Conservation (phyloP, 306 rosid genomes). For the Fragaria nilgerrensis region DNA sequence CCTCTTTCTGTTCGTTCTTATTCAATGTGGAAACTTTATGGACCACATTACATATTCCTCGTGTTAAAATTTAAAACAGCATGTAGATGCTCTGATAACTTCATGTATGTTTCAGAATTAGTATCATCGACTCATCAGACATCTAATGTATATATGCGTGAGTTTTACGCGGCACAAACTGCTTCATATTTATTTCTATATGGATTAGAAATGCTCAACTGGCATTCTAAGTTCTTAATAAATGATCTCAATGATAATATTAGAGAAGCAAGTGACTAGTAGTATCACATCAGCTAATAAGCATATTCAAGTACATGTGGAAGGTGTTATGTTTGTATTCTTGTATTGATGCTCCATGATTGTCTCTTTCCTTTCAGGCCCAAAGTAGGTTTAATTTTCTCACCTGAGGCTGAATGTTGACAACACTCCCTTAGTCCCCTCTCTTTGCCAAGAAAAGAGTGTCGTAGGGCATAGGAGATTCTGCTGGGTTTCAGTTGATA, state of each 20-base stretch:
- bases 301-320: not conserved
- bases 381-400: not conserved
- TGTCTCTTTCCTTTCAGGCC: slow-evolving; percentile 3
- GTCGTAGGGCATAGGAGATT: slow-evolving; percentile 6
- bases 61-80: not conserved
- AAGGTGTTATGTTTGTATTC: not conserved
- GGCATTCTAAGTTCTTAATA: not conserved
- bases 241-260: not conserved
- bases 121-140: not conserved
- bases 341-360: not conserved
- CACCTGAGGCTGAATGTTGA: not conserved
- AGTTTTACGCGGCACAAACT: not conserved
- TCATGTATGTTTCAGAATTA: not conserved
- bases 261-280: not conserved
- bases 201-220: not conserved
- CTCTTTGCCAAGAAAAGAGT: not conserved
- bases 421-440: not conserved
- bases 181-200: not conserved
- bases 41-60: not conserved
- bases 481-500: slow-evolving; percentile 3
- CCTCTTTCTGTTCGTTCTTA: not conserved
- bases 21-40: not conserved
- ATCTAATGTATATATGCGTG: not conserved
- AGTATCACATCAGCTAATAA: not conserved
- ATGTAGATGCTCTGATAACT: not conserved